Base-by-base conservation (phyloP, 305 asterid genomes). In the Ilex paraguariensis region DNA sequence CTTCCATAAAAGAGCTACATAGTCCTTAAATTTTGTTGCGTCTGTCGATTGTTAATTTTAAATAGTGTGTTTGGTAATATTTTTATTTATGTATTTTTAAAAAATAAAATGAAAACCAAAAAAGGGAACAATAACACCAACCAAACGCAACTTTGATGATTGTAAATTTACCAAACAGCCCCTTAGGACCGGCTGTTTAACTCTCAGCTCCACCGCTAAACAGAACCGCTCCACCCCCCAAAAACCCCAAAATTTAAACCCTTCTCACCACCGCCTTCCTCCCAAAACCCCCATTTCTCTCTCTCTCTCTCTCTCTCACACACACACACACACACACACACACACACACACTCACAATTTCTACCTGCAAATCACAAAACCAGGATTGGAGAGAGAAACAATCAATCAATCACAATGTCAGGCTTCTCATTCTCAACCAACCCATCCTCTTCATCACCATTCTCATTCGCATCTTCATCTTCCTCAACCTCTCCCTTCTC, bases 341-440 rank as follows among this genome's bases (percentile, higher is more conserved):
- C 11, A 60, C 15, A 64, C 71, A 45, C 56, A 31, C 70, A 36
- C 31, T 58, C 64, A 9, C 62, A 63, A 60, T 65, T 39, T 31
- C 10, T 8, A 21, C 28, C 28, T 21, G 28, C 28, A 21, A 21
- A 21, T 21, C 28, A 21, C 28, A 21, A 21, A 21, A 1, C 28
- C 28, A 21, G 28, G 28, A 21, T 36, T 36, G 0, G 42, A 33
- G 42, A 36, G 42, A 36, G 42, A 36, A 3, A 36, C 3, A 60
- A 21, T 46, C 42, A 10, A 32, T 16, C 28, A 46, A 15, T 31
- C 50, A 36, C 66, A 46, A 62, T 49, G 70, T 40, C 65, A 6
- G 65, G 59, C 40, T 61, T 63, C 63, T 66, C 79, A 36, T 62
- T 65, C 54, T 57, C 77, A 36, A 50, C 56, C 60, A 13, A 65